These are phyloP conservation scores for Termitomyces sp. DNA, from an alignment of 768 basidiomycete species.

Conservation along the genomic window DNA sequence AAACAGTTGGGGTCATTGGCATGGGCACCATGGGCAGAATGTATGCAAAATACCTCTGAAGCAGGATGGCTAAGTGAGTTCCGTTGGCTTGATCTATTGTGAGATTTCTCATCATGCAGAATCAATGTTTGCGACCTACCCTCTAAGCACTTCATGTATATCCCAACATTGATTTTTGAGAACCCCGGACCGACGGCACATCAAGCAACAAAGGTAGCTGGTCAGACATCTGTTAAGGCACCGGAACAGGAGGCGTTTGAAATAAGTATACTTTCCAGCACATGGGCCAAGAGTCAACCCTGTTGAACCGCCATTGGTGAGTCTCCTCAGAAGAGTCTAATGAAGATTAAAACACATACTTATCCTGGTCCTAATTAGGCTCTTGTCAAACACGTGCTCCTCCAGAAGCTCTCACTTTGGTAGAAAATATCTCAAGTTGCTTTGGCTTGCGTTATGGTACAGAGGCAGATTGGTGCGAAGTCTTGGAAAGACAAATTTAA, in stretches of 20 bases:
- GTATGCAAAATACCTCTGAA: conserved; percentile 81
- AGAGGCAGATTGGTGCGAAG: too few species aligned
- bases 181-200: conserved; percentile 6
- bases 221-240: conserved; percentile 96
- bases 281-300: conserved; percentile 92
- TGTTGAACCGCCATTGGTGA: conserved; percentile 85
- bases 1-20: conserved; percentile 84
- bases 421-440: conserved; percentile 79
- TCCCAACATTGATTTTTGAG: conserved; percentile 13
- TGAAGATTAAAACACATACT: neutral
- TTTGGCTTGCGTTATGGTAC: conserved; percentile 84
- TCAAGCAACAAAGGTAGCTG: conserved; percentile 91
- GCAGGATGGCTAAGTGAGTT: conserved; percentile 87
- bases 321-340: too few species aligned
- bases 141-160: conserved; percentile 79
- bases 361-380: conserved; percentile 54
- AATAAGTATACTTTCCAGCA: conserved; percentile 70
- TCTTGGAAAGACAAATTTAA: too few species aligned
- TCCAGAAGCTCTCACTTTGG: conserved; percentile 67
- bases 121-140: conserved; percentile 39
- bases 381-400: conserved; percentile 85
- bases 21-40: conserved; percentile 98
- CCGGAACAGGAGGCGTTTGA: conserved; percentile 93
- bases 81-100: neutral
- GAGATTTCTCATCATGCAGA: conserved; percentile 8